phyloP scores from a whole-genome alignment of 1,284 basidiomycete genomes.

The Sporisorium iseilematis-ciliati region DNA sequence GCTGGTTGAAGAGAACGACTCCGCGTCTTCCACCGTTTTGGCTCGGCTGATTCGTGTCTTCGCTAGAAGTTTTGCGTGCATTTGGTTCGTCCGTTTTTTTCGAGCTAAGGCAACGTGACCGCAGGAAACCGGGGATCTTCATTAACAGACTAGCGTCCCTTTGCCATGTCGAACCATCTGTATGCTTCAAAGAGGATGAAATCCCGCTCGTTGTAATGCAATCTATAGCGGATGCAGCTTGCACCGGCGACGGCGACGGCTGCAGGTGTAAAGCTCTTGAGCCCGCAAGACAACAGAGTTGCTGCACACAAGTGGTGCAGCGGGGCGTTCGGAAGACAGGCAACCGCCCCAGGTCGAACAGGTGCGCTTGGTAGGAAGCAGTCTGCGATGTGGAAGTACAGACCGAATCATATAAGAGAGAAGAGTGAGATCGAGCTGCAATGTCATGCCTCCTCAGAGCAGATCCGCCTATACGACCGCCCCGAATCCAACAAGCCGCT shows the following conservation, averaged over 20 bases:
- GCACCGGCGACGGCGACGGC: slow-evolving; percentile 2
- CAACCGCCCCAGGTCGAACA: neutral
- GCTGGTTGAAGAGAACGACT: too few species aligned
- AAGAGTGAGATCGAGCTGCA: neutral
- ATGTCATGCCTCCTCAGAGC: neutral
- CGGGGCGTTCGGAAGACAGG: neutral
- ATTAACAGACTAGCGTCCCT: neutral
- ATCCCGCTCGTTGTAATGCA: neutral
- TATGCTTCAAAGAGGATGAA: neutral
- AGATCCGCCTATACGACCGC: neutral
- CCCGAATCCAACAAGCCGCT: neutral
- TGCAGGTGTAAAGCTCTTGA: too few species aligned
- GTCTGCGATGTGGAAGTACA: neutral
- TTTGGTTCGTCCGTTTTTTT: too few species aligned
- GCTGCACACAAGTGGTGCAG: neutral
- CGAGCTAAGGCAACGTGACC: too few species aligned
- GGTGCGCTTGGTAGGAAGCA: too few species aligned
- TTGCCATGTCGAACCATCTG: too few species aligned
- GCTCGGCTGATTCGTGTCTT: too few species aligned
- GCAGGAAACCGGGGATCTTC: neutral
- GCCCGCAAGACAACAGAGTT: neutral
- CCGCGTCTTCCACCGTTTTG: too few species aligned
- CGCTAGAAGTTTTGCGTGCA: too few species aligned
- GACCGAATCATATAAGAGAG: neutral
- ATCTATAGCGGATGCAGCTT: too few species aligned